These are phyloP conservation scores for Trichoderma gracile DNA, from an alignment of 2,329 filamentous ascomycete genomes.

Conservation along the genomic window DNA sequence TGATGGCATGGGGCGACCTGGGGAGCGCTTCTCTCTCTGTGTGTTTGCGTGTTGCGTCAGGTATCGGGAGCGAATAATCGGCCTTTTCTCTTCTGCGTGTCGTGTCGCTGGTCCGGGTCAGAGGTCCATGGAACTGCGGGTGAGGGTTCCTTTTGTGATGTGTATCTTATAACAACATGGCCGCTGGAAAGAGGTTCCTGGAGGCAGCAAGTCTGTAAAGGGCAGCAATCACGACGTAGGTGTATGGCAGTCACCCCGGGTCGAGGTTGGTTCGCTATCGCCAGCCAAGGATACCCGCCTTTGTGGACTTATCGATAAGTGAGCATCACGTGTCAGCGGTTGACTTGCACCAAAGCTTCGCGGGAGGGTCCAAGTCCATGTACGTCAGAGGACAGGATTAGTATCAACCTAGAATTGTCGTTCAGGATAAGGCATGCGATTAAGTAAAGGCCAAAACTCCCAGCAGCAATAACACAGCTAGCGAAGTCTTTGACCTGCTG, in stretches of 20 bases:
- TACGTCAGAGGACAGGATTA: constrained; percentile 7
- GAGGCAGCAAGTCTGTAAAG: constrained; percentile 4
- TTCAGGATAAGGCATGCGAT: neutral
- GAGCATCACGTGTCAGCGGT: constrained; percentile 18
- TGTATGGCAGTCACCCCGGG: neutral
- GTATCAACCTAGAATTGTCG: neutral
- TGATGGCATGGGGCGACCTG: constrained; percentile 32
- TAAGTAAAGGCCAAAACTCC: no score
- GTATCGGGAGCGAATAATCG: no score
- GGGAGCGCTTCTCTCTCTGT: neutral
- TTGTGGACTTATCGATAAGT: constrained; percentile 25
- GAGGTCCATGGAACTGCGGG: constrained; percentile 20
- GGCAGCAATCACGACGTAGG: neutral
- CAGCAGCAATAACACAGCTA: no score
- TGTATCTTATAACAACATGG: constrained; percentile 24
- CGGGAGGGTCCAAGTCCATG: neutral
- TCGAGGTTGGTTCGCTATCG: constrained; percentile 6
- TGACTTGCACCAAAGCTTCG: neutral
- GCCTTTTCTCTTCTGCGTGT: neutral
- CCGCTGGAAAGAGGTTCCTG: neutral
- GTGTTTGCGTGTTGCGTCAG: neutral
- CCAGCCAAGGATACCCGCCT: neutral
- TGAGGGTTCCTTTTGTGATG: no score
- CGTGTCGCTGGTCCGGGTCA: neutral
- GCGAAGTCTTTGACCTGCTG: no score